Evolutionary conservation across 2,329 filamentous ascomycete species (phyloP).

Genomic region (Colletotrichum tanaceti): DNA sequence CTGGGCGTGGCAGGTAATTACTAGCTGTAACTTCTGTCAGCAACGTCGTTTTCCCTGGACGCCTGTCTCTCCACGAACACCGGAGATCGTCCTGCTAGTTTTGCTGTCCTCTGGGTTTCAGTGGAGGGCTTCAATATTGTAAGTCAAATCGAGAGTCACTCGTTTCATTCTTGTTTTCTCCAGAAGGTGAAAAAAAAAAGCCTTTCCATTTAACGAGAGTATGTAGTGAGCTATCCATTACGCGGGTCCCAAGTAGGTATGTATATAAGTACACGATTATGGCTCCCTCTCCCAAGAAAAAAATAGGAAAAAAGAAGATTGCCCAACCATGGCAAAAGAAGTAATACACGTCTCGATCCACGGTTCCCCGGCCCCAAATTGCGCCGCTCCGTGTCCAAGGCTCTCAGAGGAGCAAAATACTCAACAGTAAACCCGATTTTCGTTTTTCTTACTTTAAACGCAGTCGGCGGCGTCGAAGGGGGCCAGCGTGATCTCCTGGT

Average conservation of each 20-base stretch:
- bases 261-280: constrained; percentile 25
- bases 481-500: constrained; percentile 17
- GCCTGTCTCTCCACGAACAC: no score
- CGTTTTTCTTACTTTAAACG: no score
- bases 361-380: neutral
- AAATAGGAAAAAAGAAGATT: neutral
- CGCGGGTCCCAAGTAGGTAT: constrained; percentile 26
- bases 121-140: no score
- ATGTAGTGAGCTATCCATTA: constrained; percentile 31
- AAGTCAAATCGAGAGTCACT: no score
- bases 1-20: no score
- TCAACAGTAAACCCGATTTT: no score
- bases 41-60: no score
- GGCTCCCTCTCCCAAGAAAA: neutral
- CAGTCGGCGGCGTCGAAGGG: constrained; percentile 13
- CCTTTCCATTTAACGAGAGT: constrained; percentile 17
- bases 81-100: no score
- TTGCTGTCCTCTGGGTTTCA: no score
- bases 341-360: neutral
- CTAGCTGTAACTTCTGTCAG: no score
- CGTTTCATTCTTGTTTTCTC: neutral
- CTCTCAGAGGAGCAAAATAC: no score
- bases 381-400: neutral
- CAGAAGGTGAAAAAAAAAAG: neutral
- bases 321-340: constrained; percentile 11